Percentiles rank a stretch among this genome's conserved stretches.
Evolutionary conservation across 805 yeast genomes (phyloP).

Genomic region (Candida silvicultrix): DNA sequence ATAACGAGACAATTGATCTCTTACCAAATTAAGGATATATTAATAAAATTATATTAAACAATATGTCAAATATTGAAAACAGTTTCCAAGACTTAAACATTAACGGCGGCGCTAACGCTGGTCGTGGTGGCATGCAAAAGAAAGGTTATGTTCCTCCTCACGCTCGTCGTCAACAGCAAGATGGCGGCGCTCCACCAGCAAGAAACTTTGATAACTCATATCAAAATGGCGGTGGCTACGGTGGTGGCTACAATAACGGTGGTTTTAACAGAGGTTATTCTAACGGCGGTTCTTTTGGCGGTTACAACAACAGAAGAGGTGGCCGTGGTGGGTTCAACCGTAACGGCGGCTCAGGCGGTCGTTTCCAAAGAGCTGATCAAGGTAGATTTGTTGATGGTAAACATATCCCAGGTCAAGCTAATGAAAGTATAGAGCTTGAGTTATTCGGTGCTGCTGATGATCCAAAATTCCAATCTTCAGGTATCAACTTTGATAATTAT

Average conservation of each 20-base stretch:
- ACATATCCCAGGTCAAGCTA: conserved; percentile 75
- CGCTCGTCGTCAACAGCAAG: conserved; percentile 24
- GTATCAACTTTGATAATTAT: conserved; percentile 97
- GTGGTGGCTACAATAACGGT: conserved; percentile 9
- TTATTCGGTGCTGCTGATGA: conserved; percentile 73
- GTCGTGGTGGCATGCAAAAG: conserved; percentile 22
- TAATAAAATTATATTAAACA: neutral
- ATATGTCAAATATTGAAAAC: conserved; percentile 50
- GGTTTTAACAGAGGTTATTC: conserved; percentile 16
- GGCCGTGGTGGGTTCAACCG: conserved; percentile 25
- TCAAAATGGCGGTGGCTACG: conserved; percentile 14
- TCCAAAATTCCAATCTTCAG: conserved; percentile 78
- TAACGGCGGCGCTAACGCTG: conserved; percentile 24
- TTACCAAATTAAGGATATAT: neutral
- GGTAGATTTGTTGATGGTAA: conserved; percentile 86
- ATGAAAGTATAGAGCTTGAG: conserved; percentile 66
- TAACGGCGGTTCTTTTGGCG: conserved; percentile 24
- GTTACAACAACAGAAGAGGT: conserved; percentile 27
- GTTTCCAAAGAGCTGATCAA: conserved; percentile 42
- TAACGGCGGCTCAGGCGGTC: conserved; percentile 26
- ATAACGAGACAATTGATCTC: neutral
- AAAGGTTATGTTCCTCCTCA: conserved; percentile 51
- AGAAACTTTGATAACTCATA: neutral
- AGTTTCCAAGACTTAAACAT: conserved; percentile 52
- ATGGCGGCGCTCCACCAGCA: conserved; percentile 1